Base-by-base conservation (phyloP, 176 grass and related monocot species). In the Melocanna baccifera region DNA sequence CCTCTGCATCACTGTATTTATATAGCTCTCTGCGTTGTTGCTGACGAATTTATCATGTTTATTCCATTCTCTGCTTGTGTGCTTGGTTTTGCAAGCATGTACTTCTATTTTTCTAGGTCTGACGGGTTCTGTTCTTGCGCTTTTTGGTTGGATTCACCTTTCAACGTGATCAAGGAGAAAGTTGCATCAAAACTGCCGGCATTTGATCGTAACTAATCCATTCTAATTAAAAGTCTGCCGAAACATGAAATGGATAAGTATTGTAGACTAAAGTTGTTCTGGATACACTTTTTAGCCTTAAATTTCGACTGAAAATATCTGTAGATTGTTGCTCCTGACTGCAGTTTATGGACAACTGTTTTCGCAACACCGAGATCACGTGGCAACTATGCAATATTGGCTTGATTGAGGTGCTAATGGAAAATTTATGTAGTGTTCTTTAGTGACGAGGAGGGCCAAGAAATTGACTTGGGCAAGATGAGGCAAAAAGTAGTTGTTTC, bases 401-500 rank as follows among this genome's bases (percentile, higher is more conserved):
- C 12, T 62, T 29, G 22, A 18, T 20, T 18, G n/a, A 59, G 56
- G 39, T 20, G 9, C 4, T 28, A 52, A 36, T 28, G 48, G 1
- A 29, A 68, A 52, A 75, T 58, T 68, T 7, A 26, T 20, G 13
- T 16, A 64, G 20, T 32, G 16, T 18, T 83, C 26, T 74, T 39
- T 74, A 20, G 7, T 52, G 58, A 67, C 1, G 73, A 75, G 13
- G 16, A 71, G 63, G 79, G 29, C 53, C 6, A 50, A 26, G 50
- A 46, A 71, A 71, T 41, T 52, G 67, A 73, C 30, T 1, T 13
- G 12, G 13, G 2, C 4, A 41, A 8, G 59, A 81, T 79, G 78
- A 67, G 85, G 85, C 48, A 47, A 81, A 87, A 81, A 5, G 78
- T 6, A 43, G 36, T 46, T 12, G 85, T 32, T 64, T 80, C 50